phyloP scores from a whole-genome alignment of 345 rosid species.

The Fremontodendron californicum region DNA sequence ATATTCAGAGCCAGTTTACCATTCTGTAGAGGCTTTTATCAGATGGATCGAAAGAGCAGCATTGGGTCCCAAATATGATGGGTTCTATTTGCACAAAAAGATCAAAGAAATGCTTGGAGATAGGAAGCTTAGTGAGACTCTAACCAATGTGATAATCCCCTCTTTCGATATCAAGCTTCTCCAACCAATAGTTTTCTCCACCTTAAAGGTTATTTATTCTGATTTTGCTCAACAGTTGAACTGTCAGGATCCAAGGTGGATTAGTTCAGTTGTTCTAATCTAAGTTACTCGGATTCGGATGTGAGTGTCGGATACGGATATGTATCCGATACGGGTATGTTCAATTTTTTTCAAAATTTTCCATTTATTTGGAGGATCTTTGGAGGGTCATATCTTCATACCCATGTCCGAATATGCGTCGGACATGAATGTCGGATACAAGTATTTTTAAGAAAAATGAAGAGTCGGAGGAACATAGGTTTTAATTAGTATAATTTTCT shows the following conservation, averaged over 20 bases:
- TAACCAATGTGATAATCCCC: constrained; percentile 46
- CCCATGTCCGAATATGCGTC: too few relatives aligned
- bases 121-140: constrained; percentile 22
- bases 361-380: too few relatives aligned
- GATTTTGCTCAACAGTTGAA: neutral
- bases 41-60: neutral
- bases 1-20: neutral
- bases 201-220: constrained; percentile 29
- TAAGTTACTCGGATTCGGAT: too few relatives aligned
- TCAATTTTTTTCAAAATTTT: too few relatives aligned
- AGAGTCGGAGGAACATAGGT: too few relatives aligned
- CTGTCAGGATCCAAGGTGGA: neutral
- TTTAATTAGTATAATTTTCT: neutral
- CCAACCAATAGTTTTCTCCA: constrained; percentile 50
- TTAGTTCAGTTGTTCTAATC: neutral
- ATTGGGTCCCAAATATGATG: constrained; percentile 43
- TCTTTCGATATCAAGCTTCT: constrained; percentile 47
- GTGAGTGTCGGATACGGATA: too few relatives aligned
- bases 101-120: constrained; percentile 36
- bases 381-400: too few relatives aligned
- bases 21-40: neutral
- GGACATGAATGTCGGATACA: too few relatives aligned
- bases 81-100: constrained; percentile 30
- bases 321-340: too few relatives aligned
- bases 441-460: too few relatives aligned